A percentile compares a stretch with the other conserved stretches of the same genome.
Evolutionary conservation across 495 filamentous ascomycete species (phyloP).

Genomic region (Penicillium alfredii): DNA sequence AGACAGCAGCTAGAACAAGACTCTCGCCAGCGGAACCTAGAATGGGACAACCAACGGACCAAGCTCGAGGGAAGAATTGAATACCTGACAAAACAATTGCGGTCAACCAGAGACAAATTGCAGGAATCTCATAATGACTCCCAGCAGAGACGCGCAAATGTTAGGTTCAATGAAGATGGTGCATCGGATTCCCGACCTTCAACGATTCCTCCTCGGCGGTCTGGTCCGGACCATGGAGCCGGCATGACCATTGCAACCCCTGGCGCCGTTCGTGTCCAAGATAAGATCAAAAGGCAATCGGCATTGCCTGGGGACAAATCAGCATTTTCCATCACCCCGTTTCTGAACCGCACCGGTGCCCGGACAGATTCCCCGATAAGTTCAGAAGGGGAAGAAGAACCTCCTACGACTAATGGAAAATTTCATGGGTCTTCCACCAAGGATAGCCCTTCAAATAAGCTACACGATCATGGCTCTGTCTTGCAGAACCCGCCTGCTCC

Average conservation of each 20-base stretch:
- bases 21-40: constrained; percentile 26
- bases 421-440: not conserved
- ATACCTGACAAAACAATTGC: constrained; percentile 59
- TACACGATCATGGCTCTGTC: too few relatives aligned
- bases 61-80: constrained; percentile 63
- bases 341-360: constrained; percentile 70
- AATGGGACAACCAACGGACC: constrained; percentile 50
- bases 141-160: constrained; percentile 34
- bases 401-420: constrained; percentile 1
- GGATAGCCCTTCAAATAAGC: too few relatives aligned
- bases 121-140: constrained; percentile 49
- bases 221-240: constrained; percentile 40
- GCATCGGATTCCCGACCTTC: constrained; percentile 32
- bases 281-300: constrained; percentile 45
- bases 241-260: constrained; percentile 60
- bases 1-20: constrained; percentile 30
- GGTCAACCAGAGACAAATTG: constrained; percentile 61
- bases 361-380: constrained; percentile 38
- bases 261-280: constrained; percentile 53
- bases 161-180: constrained; percentile 10
- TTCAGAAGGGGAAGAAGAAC: constrained; percentile 23
- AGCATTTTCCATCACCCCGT: constrained; percentile 86
- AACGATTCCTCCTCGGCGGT: constrained; percentile 34
- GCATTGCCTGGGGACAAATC: constrained; percentile 75
- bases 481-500: constrained; percentile 4